A percentile compares a stretch with the other conserved stretches of the same genome.
Evolutionary conservation across 768 basidiomycete species (phyloP).

Genomic region (Boletales sp.): DNA sequence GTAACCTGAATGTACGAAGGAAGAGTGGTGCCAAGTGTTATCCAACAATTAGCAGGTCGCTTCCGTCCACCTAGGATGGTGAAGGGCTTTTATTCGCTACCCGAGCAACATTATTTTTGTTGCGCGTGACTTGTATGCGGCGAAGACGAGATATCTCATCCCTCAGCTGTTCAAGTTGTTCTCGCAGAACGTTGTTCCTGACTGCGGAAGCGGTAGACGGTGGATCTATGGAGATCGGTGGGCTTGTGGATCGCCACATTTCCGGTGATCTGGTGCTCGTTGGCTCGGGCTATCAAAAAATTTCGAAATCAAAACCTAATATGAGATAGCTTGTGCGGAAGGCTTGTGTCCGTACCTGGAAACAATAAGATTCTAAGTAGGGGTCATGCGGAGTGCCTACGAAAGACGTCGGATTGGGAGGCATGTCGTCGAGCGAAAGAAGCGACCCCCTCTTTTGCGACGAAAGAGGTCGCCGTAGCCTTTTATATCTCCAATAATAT

Average conservation of each 20-base stretch:
- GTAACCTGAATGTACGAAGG: too few relatives aligned
- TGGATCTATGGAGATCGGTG: neutral
- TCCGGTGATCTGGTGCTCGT: neutral
- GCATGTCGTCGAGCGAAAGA: neutral
- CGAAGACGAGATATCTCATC: conserved; percentile 13
- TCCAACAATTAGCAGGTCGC: too few relatives aligned
- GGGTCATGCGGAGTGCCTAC: neutral
- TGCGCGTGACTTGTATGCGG: neutral
- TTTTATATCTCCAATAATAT: conserved; percentile 1
- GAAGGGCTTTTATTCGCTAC: neutral
- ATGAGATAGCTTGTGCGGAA: too few relatives aligned
- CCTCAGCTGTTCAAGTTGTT: conserved; percentile 5
- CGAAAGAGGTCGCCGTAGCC: neutral
- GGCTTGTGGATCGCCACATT: neutral
- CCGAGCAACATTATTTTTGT: neutral
- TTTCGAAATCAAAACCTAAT: neutral
- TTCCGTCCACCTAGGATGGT: too few relatives aligned
- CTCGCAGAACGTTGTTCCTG: neutral
- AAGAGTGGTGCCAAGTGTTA: too few relatives aligned
- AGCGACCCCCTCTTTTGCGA: neutral
- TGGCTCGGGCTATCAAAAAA: neutral
- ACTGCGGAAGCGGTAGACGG: neutral
- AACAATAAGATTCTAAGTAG: neutral
- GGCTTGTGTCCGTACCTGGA: neutral
- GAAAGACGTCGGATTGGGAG: neutral